These are phyloP conservation scores for Alternaria gaisen DNA, from an alignment of 2,329 filamentous ascomycete species.

Conservation along the genomic window DNA sequence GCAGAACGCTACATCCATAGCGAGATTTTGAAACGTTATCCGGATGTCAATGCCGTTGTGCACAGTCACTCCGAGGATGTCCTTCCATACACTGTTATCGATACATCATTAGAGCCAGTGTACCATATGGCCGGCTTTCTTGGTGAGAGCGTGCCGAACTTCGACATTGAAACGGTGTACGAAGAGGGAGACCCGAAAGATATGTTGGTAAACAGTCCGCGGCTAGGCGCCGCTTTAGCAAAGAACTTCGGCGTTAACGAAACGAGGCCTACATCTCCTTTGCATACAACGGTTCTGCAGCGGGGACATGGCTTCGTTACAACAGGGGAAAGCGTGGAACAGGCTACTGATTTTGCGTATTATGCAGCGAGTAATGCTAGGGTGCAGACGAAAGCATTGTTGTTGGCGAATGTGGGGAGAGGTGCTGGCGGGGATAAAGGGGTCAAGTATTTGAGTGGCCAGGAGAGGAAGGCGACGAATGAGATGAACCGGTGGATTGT, in stretches of 20 bases:
- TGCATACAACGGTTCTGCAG: slow-evolving; percentile 45
- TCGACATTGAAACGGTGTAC: slow-evolving; percentile 33
- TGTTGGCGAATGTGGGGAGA: slow-evolving; percentile 14
- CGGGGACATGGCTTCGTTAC: slow-evolving; percentile 54
- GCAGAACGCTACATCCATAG: slow-evolving; percentile 57
- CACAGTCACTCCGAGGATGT: slow-evolving; percentile 56
- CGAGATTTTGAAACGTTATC: slow-evolving; percentile 56
- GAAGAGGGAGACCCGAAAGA: slow-evolving; percentile 23
- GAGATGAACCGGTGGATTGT: slow-evolving; percentile 42
- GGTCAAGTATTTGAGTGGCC: slow-evolving; percentile 38
- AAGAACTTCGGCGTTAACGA: slow-evolving; percentile 28
- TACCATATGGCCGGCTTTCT: slow-evolving; percentile 52
- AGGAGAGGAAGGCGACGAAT: slow-evolving; percentile 48
- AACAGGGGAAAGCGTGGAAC: slow-evolving; percentile 44
- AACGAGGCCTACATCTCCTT: slow-evolving; percentile 29
- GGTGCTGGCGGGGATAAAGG: slow-evolving; percentile 26
- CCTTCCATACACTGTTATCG: slow-evolving; percentile 48
- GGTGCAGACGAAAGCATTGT: slow-evolving; percentile 48
- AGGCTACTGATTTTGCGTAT: slow-evolving; percentile 51
- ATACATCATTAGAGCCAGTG: slow-evolving; percentile 23
- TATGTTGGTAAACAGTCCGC: slow-evolving; percentile 34
- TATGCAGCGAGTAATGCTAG: slow-evolving; percentile 48
- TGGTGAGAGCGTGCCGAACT: slow-evolving; percentile 34
- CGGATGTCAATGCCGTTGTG: slow-evolving; percentile 54
- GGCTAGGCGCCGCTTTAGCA: slow-evolving; percentile 34